Base-by-base conservation (phyloP, 768 basidiomycete species). In the Trichaptum fuscoviolaceum region DNA sequence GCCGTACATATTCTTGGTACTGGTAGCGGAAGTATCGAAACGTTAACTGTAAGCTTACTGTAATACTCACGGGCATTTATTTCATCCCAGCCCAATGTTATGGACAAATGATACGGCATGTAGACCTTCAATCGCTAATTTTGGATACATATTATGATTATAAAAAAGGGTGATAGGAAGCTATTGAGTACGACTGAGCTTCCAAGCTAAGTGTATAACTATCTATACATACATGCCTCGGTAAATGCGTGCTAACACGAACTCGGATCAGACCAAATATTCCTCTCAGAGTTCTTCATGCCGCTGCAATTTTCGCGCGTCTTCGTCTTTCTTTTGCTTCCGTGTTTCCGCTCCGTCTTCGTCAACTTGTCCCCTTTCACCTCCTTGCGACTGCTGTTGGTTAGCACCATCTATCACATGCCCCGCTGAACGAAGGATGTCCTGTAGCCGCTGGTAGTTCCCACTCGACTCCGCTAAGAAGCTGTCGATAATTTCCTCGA, bases 401-500 rank as follows among this genome's bases (percentile, higher is more conserved):
- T 71, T 73, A 58, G 77, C 78, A 63, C 75, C 77, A 62, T 76
- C 78, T 69, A 85, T 77, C 68, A 87, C 82, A 69, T 78, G 80
- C 2, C 86, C 84, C 23, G 83, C 85, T 26, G 80, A 83, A 26
- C 83, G 83, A 58, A 91, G 73, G 52, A 81, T 79, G 17, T 85
- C 81, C 57, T 79, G 77, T 59, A 89, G 74, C 57, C 76, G 77
- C 65, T 83, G 79, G 69, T 77, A 72, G 70, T 81, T 77, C 66
- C 77, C 76, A 68, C 77, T 70, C 69, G 77, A 76, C 73, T 72
- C 58, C 73, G 74, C 72, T 73, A 75, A 61, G 71, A 74, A 67
- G 69, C 75, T 66, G 70, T 74, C 66, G 68, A 72, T 63, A 8
- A 66, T 66, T 6, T 71, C 73, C 17, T 73, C 73, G 23, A 64